Conservation (phyloP, 2,329 filamentous ascomycete genomes). For the Dactylonectria macrodidyma region DNA sequence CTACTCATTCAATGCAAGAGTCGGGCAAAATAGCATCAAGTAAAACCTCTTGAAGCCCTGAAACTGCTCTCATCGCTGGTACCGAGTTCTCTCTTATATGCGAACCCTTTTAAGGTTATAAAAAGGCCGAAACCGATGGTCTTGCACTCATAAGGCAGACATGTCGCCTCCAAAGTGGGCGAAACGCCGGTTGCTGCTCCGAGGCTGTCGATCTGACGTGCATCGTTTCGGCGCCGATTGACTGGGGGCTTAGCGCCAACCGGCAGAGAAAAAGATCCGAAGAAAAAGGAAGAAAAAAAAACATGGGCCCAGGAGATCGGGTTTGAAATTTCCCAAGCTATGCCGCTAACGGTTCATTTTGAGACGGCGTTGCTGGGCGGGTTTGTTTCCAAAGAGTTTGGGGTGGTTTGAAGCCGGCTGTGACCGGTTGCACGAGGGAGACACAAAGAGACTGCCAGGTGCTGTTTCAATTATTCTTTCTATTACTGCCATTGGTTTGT, state of each 20-base stretch:
- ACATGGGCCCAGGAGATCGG: background rate
- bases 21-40: background rate
- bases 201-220: conserved; percentile 26
- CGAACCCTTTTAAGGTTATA: background rate
- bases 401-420: background rate
- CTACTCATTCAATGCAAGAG: background rate
- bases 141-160: background rate
- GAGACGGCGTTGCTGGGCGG: conserved; percentile 1
- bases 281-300: too few species aligned
- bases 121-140: background rate
- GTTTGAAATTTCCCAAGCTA: background rate
- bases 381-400: conserved; percentile 9
- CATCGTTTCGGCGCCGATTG: conserved; percentile 23
- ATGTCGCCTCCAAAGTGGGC: conserved; percentile 12
- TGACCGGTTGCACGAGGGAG: background rate
- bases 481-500: conserved; percentile 15
- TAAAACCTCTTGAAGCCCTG: background rate
- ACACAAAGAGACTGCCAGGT: background rate
- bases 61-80: background rate
- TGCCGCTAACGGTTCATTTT: background rate
- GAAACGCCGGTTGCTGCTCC: conserved; percentile 17
- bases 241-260: conserved; percentile 7
- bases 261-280: conserved; percentile 15
- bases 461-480: conserved; percentile 18
- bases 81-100: background rate